phyloP scores from a whole-genome alignment of 208 protist species.

The Leishmania tropica region DNA sequence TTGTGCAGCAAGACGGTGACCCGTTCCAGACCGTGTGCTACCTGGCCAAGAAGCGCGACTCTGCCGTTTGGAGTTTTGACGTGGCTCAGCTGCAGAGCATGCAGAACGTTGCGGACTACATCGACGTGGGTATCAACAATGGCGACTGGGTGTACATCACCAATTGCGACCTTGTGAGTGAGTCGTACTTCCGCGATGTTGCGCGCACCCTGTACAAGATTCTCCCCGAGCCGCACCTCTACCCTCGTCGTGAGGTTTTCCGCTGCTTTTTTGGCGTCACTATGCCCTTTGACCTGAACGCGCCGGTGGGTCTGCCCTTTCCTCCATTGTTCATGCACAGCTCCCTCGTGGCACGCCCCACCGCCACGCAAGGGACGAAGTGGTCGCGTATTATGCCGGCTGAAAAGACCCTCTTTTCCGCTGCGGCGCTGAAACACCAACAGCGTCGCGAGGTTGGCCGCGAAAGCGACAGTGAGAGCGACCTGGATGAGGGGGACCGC shows the following conservation, averaged over 20 bases:
- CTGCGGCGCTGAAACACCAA: slow-evolving; percentile 51
- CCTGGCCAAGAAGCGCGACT: slow-evolving; percentile 61
- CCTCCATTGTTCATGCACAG: slow-evolving; percentile 78
- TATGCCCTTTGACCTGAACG: slow-evolving; percentile 68
- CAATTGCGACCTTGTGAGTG: slow-evolving; percentile 65
- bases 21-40: slow-evolving; percentile 72
- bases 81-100: slow-evolving; percentile 51
- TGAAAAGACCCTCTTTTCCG: slow-evolving; percentile 44
- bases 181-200: slow-evolving; percentile 71
- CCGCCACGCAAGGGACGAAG: slow-evolving; percentile 45
- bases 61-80: slow-evolving; percentile 86
- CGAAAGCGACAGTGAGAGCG: slow-evolving; percentile 89
- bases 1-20: slow-evolving; percentile 83
- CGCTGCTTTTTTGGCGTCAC: slow-evolving; percentile 77
- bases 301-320: slow-evolving; percentile 55
- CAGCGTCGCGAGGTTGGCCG: slow-evolving; percentile 60
- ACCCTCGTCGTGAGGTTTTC: slow-evolving; percentile 85
- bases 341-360: slow-evolving; percentile 61
- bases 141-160: slow-evolving; percentile 92
- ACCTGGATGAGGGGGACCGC: slow-evolving; percentile 67
- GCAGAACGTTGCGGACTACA: slow-evolving; percentile 86
- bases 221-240: slow-evolving; percentile 72
- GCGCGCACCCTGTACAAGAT: slow-evolving; percentile 74
- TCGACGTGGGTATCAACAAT: slow-evolving; percentile 88
- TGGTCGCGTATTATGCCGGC: slow-evolving; percentile 64